phyloP scores from a whole-genome alignment of 163 green algal species.

The Coccomyxa subellipsoidea region DNA sequence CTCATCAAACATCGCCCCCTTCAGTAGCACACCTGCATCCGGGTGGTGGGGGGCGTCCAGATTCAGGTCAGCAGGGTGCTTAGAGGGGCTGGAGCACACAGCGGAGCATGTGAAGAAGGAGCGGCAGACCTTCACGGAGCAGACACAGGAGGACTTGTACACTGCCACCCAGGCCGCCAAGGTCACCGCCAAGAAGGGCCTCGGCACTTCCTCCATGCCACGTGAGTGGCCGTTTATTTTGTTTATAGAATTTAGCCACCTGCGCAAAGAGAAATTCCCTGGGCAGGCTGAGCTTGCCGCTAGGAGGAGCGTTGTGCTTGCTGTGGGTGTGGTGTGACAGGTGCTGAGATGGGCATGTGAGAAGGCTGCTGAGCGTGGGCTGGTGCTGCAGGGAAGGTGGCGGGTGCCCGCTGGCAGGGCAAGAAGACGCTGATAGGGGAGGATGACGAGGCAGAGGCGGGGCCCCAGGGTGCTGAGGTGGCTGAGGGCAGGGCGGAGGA shows the following conservation, averaged over 20 bases:
- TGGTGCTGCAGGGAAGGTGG: constrained; percentile 39
- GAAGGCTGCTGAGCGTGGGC: not conserved
- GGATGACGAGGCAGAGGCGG: constrained; percentile 13
- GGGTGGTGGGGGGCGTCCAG: not conserved
- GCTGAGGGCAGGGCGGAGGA: not conserved
- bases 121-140: constrained; percentile 60
- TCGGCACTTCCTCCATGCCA: constrained; percentile 58
- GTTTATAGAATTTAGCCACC: too few species aligned
- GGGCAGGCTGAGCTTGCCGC: too few species aligned
- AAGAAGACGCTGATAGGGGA: constrained; percentile 69
- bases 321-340: not conserved
- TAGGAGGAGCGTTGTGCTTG: not conserved
- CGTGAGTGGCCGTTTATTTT: constrained; percentile 12
- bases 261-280: too few species aligned
- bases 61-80: constrained; percentile 18
- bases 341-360: not conserved
- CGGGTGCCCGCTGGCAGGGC: constrained; percentile 67
- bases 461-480: not conserved
- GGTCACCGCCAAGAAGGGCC: constrained; percentile 56
- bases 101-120: constrained; percentile 38
- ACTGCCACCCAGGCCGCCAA: constrained; percentile 60
- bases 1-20: not conserved
- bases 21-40: not conserved
- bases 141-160: constrained; percentile 52
- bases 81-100: constrained; percentile 77